Percentiles rank a stretch among this genome's conserved stretches.
phyloP scores from a whole-genome alignment of 1,139 yeast genomes.

The Debaryomycetaceae sp. region DNA sequence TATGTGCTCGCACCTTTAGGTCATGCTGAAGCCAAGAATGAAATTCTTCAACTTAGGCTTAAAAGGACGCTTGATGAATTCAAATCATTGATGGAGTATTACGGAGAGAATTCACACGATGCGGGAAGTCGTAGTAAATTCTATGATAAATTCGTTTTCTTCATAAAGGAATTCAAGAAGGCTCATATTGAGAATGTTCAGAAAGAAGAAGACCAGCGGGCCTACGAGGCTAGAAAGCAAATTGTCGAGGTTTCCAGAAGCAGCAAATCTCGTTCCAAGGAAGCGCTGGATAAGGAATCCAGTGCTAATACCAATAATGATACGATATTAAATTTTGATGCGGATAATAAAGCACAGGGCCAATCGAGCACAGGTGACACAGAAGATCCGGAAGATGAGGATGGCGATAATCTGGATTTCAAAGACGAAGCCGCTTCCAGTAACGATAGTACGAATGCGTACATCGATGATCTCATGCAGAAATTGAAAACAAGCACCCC shows the following conservation, averaged over 20 bases:
- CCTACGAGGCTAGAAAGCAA: slow-evolving; percentile 37
- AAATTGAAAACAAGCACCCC: slow-evolving; percentile 31
- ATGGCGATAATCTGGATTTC: slow-evolving; percentile 6
- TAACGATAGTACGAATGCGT: slow-evolving; percentile 17
- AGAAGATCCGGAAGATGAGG: slow-evolving; percentile 13
- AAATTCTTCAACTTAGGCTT: slow-evolving; percentile 54
- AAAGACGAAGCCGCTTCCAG: slow-evolving; percentile 3
- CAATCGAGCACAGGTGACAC: slow-evolving; percentile 10
- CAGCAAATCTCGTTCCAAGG: slow-evolving; percentile 4
- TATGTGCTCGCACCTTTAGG: slow-evolving; percentile 48
- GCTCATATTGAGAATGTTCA: slow-evolving; percentile 48
- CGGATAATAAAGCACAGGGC: slow-evolving; percentile 9
- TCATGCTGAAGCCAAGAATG: slow-evolving; percentile 61
- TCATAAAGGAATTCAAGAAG: slow-evolving; percentile 40
- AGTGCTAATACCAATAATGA: slow-evolving; percentile 5
- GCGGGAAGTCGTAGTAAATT: slow-evolving; percentile 37
- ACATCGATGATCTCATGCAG: slow-evolving; percentile 38
- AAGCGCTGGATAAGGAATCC: slow-evolving; percentile 7
- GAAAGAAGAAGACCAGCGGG: slow-evolving; percentile 44
- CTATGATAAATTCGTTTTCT: slow-evolving; percentile 34
- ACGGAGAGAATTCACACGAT: slow-evolving; percentile 78
- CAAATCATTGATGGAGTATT: slow-evolving; percentile 64
- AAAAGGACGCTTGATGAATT: slow-evolving; percentile 52
- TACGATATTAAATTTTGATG: slow-evolving; percentile 6
- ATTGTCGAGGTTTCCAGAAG: slow-evolving; percentile 26